Evolutionary conservation across 2,329 filamentous ascomycete species (phyloP), one percentile per base, ranked within the genome.

Genomic region (Penicillium sp.): DNA sequence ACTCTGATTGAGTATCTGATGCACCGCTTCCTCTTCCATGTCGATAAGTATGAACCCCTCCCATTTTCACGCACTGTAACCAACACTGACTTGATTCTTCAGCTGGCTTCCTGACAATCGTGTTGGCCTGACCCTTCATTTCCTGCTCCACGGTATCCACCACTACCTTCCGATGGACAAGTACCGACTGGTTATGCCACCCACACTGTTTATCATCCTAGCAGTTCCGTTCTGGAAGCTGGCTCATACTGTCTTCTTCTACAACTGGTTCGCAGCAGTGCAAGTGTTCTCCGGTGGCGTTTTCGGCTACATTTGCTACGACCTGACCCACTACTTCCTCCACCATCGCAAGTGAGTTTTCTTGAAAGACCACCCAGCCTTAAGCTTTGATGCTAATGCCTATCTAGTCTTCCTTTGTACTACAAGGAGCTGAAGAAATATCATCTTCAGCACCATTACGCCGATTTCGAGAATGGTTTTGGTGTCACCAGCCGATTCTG

Each of bases 91-190:
- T 4, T 49, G 15, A 15, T 17, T 13, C 42, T 47, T 18, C 57
- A 95, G 90, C 41, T 90, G 86, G 68, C 87, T 99, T 9, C 94
- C 94, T 0, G 90, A 99, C 70, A 96, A 97, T 71, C 84, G 91
- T 49, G 87, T 90, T n/a, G 88, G 84, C 58, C 79, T 99, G 52
- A 96, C 91, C 0, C 63, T 88, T 17, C 94, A 99, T 72, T 99
- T 99, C 76, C 77, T 97, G 33, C 88, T 99, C 21, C 94, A 99
- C 66, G 94, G 94, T 58, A 90, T 99, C 58, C 94, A 99, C 69
- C 94, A 99, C 75, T 99, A 97, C 74, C 83, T 99, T 4, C 94
- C 94, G n/a, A 97, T 99, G 94, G 94, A 99, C 77, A 93, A 88
- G 68, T 93, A 96, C 66, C 87, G 94, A 54, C 86, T 99, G 8